Percentiles rank a stretch among this genome's conserved stretches.
These are phyloP conservation scores for Theileria annulata DNA, from an alignment of 169 alveolate species.

Conservation along the genomic window DNA sequence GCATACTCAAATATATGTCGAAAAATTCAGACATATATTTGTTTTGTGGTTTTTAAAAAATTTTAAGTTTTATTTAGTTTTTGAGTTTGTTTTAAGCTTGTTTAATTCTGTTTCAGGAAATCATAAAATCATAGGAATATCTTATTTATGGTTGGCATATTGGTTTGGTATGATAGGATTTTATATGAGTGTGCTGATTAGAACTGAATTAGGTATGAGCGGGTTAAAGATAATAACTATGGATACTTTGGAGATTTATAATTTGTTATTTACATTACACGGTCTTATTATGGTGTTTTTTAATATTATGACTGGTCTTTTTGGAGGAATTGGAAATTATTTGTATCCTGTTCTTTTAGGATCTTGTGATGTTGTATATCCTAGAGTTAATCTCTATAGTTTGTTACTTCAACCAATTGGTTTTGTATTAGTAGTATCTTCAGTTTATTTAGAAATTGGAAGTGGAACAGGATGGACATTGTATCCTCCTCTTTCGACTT, in stretches of 20 bases:
- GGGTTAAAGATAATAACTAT: constrained; percentile 52
- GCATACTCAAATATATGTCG: too few species aligned
- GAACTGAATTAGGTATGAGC: too few species aligned
- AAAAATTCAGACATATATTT: too few species aligned
- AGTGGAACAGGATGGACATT: constrained; percentile 56
- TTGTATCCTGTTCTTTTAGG: constrained; percentile 73
- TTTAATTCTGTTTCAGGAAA: too few species aligned
- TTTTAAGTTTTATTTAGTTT: too few species aligned
- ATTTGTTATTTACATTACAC: constrained; percentile 65
- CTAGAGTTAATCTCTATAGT: constrained; percentile 74
- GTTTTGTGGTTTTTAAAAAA: too few species aligned
- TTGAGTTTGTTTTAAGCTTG: too few species aligned
- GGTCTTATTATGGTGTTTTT: constrained; percentile 80
- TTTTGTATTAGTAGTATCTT: constrained; percentile 33
- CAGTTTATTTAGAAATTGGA: constrained; percentile 36
- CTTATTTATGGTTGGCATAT: too few species aligned
- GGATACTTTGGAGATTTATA: constrained; percentile 52
- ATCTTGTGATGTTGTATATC: constrained; percentile 80
- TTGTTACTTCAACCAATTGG: constrained; percentile 59
- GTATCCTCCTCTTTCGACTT: constrained; percentile 48
- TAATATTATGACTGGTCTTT: too few species aligned
- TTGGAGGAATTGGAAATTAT: constrained; percentile 77
- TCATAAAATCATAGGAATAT: too few species aligned
- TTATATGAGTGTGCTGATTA: too few species aligned
- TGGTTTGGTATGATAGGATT: too few species aligned